A percentile compares a stretch with the other conserved stretches of the same genome.
These are phyloP conservation scores for Scutellaria barbata DNA, from an alignment of 257 asterid genomes.

Conservation along the genomic window DNA sequence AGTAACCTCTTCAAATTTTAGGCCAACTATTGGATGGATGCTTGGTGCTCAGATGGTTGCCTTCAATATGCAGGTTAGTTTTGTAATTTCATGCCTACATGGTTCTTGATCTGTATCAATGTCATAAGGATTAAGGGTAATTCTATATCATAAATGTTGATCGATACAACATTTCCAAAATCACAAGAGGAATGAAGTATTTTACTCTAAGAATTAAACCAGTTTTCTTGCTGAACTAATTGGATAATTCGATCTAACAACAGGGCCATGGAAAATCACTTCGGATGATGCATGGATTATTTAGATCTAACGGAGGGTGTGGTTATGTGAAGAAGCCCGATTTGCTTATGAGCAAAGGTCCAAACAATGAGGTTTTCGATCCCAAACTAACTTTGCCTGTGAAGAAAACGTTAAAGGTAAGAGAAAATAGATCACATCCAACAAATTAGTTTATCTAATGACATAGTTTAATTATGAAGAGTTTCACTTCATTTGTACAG, in stretches of 20 bases:
- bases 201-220: too few species aligned
- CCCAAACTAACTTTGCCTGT: slow-evolving; percentile 64
- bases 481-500: slow-evolving; percentile 34
- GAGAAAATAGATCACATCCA: not conserved
- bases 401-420: slow-evolving; percentile 62
- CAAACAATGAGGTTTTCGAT: slow-evolving; percentile 58
- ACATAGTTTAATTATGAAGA: not conserved
- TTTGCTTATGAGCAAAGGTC: slow-evolving; percentile 59
- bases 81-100: not conserved
- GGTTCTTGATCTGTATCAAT: not conserved
- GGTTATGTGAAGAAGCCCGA: slow-evolving; percentile 81
- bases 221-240: not conserved
- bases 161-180: too few species aligned
- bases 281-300: slow-evolving; percentile 87
- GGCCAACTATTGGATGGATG: slow-evolving; percentile 77
- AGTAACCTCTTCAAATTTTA: slow-evolving; percentile 79
- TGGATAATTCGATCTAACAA: not conserved
- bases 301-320: slow-evolving; percentile 81
- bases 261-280: slow-evolving; percentile 87
- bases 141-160: too few species aligned
- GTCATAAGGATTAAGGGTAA: too few species aligned
- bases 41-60: slow-evolving; percentile 98
- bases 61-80: slow-evolving; percentile 79
- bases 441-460: not conserved
- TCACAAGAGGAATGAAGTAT: too few species aligned